Conservation (phyloP, 495 filamentous ascomycete species). For the Hypoxylon trugodes region DNA sequence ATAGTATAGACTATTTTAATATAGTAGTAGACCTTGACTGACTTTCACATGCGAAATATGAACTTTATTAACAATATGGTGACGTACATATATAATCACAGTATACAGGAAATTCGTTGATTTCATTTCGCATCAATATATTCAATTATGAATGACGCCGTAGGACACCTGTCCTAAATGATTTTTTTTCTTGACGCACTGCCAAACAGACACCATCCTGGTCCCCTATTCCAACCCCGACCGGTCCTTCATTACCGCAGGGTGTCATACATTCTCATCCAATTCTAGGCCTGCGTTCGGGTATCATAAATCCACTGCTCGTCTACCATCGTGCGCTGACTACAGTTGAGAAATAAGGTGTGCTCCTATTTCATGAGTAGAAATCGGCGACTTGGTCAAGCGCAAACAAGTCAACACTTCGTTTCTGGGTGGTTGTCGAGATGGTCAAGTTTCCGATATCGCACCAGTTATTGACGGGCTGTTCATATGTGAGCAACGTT, state of each 20-base stretch:
- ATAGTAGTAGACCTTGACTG: too few species aligned
- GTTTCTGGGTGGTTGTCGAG: constrained; percentile 11
- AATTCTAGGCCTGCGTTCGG: constrained; percentile 18
- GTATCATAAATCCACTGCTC: constrained; percentile 32
- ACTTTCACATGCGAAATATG: too few species aligned
- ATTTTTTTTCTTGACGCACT: constrained; percentile 1
- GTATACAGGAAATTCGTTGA: constrained; percentile 8
- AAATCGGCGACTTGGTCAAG: constrained; percentile 26
- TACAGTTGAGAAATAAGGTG: constrained; percentile 6
- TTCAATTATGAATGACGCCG: constrained; percentile 13
- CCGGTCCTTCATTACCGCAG: constrained; percentile 2
- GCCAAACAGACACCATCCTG: neutral
- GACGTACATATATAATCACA: neutral
- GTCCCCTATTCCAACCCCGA: constrained; percentile 1
- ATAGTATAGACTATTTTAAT: too few species aligned
- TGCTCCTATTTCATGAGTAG: constrained; percentile 7
- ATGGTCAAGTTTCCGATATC: constrained; percentile 64
- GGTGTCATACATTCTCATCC: constrained; percentile 14
- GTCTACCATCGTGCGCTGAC: constrained; percentile 2
- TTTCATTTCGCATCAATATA: constrained; percentile 30
- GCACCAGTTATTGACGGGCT: constrained; percentile 84
- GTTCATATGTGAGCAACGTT: constrained; percentile 6
- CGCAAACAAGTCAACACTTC: constrained; percentile 28
- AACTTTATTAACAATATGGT: constrained; percentile 1
- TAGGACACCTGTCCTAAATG: neutral